Percentiles rank a stretch among this genome's conserved stretches.
Evolutionary conservation across 768 basidiomycete species (phyloP).

Genomic region (Boletus edulis): DNA sequence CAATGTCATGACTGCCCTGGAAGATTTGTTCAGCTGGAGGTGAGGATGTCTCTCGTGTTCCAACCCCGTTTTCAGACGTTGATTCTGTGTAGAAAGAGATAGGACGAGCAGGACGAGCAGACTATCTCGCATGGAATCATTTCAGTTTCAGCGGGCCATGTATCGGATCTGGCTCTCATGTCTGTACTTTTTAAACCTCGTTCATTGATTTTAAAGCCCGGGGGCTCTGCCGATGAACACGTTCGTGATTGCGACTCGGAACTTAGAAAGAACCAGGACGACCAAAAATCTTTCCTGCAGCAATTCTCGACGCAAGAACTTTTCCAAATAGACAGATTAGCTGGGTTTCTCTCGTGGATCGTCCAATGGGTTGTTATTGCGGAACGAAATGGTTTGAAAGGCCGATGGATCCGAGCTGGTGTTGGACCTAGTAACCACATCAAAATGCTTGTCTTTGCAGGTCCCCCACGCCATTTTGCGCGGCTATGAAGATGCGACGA

Average conservation of each 20-base stretch:
- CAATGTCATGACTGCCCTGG: slow-evolving; percentile 24
- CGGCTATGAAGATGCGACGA: slow-evolving; percentile 1
- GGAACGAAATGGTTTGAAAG: not conserved
- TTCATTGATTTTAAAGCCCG: not conserved
- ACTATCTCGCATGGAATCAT: slow-evolving; percentile 30
- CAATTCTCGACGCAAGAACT: slow-evolving; percentile 3
- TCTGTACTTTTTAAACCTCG: slow-evolving; percentile 6
- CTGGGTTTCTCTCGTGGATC: not conserved
- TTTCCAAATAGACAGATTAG: not conserved
- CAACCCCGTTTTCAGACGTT: too few relatives aligned
- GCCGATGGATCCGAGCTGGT: not conserved
- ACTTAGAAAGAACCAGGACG: not conserved
- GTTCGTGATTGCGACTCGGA: not conserved
- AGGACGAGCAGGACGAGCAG: slow-evolving; percentile 26
- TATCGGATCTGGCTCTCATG: slow-evolving; percentile 30
- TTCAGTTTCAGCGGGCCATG: slow-evolving; percentile 27
- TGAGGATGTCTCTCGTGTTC: slow-evolving; percentile 19
- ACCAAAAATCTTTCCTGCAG: not conserved
- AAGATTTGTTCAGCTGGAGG: slow-evolving; percentile 40
- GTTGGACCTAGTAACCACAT: not conserved
- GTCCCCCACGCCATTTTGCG: slow-evolving; percentile 5
- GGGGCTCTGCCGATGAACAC: not conserved
- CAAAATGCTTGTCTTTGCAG: slow-evolving; percentile 4
- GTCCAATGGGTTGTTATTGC: not conserved
- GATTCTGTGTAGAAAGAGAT: slow-evolving; percentile 26